phyloP scores from a whole-genome alignment of 768 basidiomycete genomes.

The Mycena maculata region DNA sequence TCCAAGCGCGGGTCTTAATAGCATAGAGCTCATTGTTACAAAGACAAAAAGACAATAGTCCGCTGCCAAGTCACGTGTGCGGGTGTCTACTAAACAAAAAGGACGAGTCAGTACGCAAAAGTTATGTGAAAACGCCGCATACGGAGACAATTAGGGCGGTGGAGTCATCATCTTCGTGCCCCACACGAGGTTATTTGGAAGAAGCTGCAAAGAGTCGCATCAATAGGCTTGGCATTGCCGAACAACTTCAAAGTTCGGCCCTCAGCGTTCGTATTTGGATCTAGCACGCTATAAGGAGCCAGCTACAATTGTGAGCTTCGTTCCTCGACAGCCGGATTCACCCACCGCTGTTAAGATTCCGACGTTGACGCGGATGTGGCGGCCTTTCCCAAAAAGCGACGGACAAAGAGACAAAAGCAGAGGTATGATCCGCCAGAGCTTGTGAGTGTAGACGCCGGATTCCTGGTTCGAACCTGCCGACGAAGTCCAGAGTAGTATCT shows the following conservation, averaged over 20 bases:
- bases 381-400: no score
- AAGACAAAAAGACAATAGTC: constrained; percentile 35
- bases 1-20: constrained; percentile 26
- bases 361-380: no score
- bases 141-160: constrained; percentile 11
- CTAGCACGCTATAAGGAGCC: neutral
- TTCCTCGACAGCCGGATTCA: neutral
- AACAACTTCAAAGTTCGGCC: constrained; percentile 25
- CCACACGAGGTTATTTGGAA: constrained; percentile 13
- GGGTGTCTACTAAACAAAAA: constrained; percentile 23
- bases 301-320: constrained; percentile 11
- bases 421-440: no score
- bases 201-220: constrained; percentile 19
- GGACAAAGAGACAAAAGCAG: no score
- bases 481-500: no score
- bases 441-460: no score
- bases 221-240: neutral
- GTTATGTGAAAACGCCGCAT: constrained; percentile 19
- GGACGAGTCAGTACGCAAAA: constrained; percentile 12
- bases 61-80: constrained; percentile 19
- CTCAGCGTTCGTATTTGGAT: neutral
- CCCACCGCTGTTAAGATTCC: neutral
- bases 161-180: constrained; percentile 11
- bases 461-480: no score
- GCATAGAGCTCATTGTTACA: constrained; percentile 15